phyloP scores from a whole-genome alignment of 2,329 filamentous ascomycete genomes.

The Xylariales sp. region DNA sequence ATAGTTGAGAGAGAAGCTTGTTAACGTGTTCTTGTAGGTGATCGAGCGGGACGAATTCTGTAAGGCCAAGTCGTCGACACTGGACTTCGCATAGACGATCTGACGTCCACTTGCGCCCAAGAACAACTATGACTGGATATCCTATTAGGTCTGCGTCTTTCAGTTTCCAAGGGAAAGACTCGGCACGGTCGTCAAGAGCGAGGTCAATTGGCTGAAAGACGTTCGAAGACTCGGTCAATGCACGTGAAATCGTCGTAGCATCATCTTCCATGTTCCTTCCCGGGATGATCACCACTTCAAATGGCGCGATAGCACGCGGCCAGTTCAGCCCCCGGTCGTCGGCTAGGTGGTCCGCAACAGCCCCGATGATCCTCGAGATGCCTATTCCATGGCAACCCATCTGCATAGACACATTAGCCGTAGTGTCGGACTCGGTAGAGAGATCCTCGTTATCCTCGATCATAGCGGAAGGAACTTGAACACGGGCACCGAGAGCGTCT shows the following conservation, averaged over 20 bases:
- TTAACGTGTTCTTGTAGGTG: conserved; percentile 60
- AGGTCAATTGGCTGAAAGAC: conserved; percentile 63
- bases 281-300: conserved; percentile 76
- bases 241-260: conserved; percentile 72
- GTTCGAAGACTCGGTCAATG: conserved; percentile 52
- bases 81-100: conserved; percentile 78
- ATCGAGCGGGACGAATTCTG: conserved; percentile 66
- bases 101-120: conserved; percentile 77
- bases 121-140: conserved; percentile 83
- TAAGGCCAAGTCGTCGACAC: conserved; percentile 74
- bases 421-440: conserved; percentile 40
- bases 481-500: conserved; percentile 73
- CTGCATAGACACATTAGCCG: conserved; percentile 69
- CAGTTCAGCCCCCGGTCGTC: conserved; percentile 84
- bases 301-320: conserved; percentile 89
- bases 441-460: conserved; percentile 30
- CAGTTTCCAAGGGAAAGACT: conserved; percentile 83
- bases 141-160: conserved; percentile 90
- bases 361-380: conserved; percentile 88
- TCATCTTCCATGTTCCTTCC: conserved; percentile 59
- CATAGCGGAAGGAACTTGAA: conserved; percentile 58
- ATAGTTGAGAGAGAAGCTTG: conserved; percentile 64
- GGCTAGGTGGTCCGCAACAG: conserved; percentile 80
- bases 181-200: conserved; percentile 78
- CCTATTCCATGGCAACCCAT: conserved; percentile 99